Evolutionary conservation across 352 stramenopile genomes (phyloP).

Genomic region (Phytophthora meadii): DNA sequence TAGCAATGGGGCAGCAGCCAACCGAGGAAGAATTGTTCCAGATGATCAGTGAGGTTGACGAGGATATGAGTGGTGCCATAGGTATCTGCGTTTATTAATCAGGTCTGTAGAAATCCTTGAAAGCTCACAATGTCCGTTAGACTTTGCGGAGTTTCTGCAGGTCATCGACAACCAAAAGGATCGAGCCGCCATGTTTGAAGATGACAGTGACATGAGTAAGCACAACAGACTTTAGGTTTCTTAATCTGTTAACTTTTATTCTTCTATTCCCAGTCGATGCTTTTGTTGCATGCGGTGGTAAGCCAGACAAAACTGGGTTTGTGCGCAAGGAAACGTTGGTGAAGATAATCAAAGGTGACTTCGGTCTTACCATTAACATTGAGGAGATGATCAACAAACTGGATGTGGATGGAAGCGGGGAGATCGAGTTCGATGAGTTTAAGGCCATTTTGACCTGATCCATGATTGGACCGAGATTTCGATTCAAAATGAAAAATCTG

Average conservation of each 20-base stretch:
- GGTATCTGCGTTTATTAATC: constrained; percentile 29
- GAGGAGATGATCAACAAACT: constrained; percentile 98
- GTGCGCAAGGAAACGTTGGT: constrained; percentile 91
- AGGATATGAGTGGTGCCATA: constrained; percentile 96
- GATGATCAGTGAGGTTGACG: constrained; percentile 93
- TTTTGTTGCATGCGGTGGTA: constrained; percentile 96
- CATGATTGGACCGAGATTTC: neutral
- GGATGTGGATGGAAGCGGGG: constrained; percentile 93
- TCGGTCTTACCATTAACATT: constrained; percentile 97
- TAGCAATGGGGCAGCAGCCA: constrained; percentile 97
- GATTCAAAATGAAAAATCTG: too few relatives aligned
- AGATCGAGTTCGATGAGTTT: constrained; percentile 98
- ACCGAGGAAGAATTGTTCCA: constrained; percentile 98
- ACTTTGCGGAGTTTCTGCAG: constrained; percentile 98
- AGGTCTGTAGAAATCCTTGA: neutral
- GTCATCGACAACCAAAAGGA: constrained; percentile 99
- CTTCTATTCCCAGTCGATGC: constrained; percentile 84
- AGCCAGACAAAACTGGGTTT: constrained; percentile 92
- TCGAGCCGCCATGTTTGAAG: constrained; percentile 93
- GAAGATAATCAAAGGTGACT: constrained; percentile 97
- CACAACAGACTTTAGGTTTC: neutral
- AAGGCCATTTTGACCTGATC: constrained; percentile 88
- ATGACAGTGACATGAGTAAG: constrained; percentile 97
- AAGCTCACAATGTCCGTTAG: constrained; percentile 38
- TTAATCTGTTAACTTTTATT: too few relatives aligned